Conservation (phyloP, 257 asterid species). For the Rhazya stricta region DNA sequence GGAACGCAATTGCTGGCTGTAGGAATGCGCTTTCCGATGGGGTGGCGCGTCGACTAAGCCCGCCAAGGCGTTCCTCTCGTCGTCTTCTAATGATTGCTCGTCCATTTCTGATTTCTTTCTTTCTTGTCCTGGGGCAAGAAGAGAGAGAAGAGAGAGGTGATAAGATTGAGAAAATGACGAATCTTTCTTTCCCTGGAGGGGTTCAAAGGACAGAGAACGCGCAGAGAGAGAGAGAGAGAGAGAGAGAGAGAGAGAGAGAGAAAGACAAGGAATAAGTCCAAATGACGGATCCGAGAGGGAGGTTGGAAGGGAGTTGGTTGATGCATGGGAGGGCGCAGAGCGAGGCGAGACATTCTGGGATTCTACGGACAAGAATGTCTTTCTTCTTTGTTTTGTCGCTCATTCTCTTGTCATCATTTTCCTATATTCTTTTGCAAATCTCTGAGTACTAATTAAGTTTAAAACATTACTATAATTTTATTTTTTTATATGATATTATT, state of each 20-base stretch:
- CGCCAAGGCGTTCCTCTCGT: conserved; percentile 28
- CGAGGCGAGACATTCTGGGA: conserved; percentile 19
- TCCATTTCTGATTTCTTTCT: conserved; percentile 14
- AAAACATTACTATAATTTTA: too few relatives aligned
- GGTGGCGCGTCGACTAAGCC: conserved; percentile 24
- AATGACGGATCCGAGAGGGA: neutral
- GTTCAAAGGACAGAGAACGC: neutral
- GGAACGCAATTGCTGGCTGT: conserved; percentile 43
- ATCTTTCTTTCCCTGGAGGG: neutral
- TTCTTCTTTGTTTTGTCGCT: neutral
- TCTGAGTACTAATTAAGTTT: too few relatives aligned
- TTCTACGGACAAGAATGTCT: conserved; percentile 14
- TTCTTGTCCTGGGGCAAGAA: neutral
- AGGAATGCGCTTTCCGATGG: conserved; percentile 32
- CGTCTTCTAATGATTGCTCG: conserved; percentile 28
- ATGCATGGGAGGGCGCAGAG: conserved; percentile 21
- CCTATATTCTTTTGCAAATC: neutral
- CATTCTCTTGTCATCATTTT: neutral
- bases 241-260: too few relatives aligned
- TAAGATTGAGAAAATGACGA: conserved; percentile 1
- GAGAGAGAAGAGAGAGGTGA: neutral
- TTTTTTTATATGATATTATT: too few relatives aligned
- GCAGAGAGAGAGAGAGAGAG: neutral
- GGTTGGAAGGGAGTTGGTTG: neutral
- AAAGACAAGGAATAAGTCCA: conserved; percentile 13